Conservation (phyloP, 2,329 filamentous ascomycete species). For the Calycina marina region DNA sequence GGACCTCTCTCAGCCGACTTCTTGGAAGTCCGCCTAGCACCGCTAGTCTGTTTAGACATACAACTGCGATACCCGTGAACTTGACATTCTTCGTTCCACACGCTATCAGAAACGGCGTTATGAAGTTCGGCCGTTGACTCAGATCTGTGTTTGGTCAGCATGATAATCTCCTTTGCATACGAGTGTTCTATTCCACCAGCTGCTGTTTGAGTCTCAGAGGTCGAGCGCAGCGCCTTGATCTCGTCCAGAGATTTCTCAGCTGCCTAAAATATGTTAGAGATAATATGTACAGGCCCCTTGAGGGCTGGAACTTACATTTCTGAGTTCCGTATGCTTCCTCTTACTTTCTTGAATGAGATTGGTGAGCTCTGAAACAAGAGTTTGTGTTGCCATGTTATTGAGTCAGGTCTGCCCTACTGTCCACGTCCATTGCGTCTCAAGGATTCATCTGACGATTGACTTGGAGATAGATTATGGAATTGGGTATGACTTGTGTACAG, state of each 20-base stretch:
- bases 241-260: conserved; percentile 90
- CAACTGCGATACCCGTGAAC: conserved; percentile 74
- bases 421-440: no score
- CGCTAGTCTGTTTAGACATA: conserved; percentile 79
- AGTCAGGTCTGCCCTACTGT: no score
- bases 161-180: conserved; percentile 1
- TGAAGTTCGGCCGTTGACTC: conserved; percentile 65
- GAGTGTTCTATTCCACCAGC: conserved; percentile 21
- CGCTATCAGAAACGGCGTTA: conserved; percentile 86
- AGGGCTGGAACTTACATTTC: conserved; percentile 65
- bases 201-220: conserved; percentile 47
- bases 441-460: no score
- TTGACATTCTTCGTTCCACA: conserved; percentile 84
- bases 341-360: conserved; percentile 93
- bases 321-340: conserved; percentile 79
- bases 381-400: conserved; percentile 77
- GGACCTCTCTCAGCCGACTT: conserved; percentile 67
- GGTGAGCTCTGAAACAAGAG: conserved; percentile 74
- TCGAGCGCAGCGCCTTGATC: conserved; percentile 59
- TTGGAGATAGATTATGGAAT: no score
- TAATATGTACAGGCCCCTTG: no score
- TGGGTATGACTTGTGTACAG: no score
- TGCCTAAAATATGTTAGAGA: no score
- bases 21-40: conserved; percentile 67
- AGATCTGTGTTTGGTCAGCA: conserved; percentile 46